phyloP scores from a whole-genome alignment of 345 rosid genomes.

The Xanthoceras sorbifolium region DNA sequence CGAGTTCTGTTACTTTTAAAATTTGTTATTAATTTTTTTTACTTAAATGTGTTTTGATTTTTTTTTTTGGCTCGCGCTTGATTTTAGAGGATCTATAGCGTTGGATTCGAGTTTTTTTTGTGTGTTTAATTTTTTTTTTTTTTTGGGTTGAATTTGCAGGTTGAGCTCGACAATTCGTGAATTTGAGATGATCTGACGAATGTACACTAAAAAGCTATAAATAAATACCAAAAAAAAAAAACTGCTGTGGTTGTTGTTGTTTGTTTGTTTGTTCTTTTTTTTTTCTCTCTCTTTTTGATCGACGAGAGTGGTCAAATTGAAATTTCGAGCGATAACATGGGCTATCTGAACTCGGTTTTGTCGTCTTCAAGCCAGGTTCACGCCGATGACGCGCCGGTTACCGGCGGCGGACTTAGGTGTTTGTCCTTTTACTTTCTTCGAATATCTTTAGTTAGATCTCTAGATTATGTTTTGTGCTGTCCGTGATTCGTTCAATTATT shows the following conservation, averaged over 20 bases:
- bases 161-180: constrained; percentile 21
- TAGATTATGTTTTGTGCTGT: constrained; percentile 1
- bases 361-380: constrained; percentile 74
- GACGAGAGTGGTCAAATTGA: constrained; percentile 21
- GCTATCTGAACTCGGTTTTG: constrained; percentile 79
- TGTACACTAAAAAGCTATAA: neutral
- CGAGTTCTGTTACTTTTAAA: neutral
- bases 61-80: neutral
- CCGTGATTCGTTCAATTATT: neutral
- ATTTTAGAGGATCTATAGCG: constrained; percentile 10
- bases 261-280: constrained; percentile 11
- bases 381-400: constrained; percentile 74
- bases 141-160: constrained; percentile 29
- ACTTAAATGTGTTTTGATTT: neutral
- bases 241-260: neutral
- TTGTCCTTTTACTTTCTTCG: neutral
- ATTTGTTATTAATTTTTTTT: neutral
- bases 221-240: neutral
- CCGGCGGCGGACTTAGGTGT: constrained; percentile 97
- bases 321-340: constrained; percentile 42
- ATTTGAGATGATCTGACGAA: constrained; percentile 21
- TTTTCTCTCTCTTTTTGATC: constrained; percentile 32
- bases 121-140: neutral
- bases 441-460: constrained; percentile 18
- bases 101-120: neutral